A percentile compares a stretch with the other conserved stretches of the same genome.
phyloP scores from a whole-genome alignment of 257 asterid genomes.

The Scutellaria baicalensis region DNA sequence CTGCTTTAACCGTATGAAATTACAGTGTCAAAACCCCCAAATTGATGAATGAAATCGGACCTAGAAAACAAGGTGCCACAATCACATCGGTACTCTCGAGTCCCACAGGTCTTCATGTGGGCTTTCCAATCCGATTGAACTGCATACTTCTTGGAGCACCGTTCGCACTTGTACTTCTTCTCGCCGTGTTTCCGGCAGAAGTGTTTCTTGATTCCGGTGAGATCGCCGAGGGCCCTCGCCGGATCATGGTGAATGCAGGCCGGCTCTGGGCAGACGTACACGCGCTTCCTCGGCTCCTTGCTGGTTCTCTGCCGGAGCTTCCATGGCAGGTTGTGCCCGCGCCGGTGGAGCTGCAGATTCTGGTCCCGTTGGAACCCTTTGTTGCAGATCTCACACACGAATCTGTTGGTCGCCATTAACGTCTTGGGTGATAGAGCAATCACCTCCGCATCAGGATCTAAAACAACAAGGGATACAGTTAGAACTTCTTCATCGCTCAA shows the following conservation, averaged over 20 bases:
- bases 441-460: constrained; percentile 94
- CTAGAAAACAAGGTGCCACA: constrained; percentile 92
- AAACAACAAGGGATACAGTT: not conserved
- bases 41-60: constrained; percentile 12
- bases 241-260: constrained; percentile 78
- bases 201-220: constrained; percentile 87
- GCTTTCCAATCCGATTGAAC: constrained; percentile 93
- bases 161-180: constrained; percentile 77
- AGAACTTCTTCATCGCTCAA: too few relatives aligned
- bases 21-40: not conserved
- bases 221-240: constrained; percentile 81
- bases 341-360: constrained; percentile 80
- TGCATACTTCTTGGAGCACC: constrained; percentile 80
- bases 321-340: constrained; percentile 98
- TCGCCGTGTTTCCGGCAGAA: constrained; percentile 93
- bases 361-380: constrained; percentile 95
- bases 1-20: too few relatives aligned
- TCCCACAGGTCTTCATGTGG: constrained; percentile 89
- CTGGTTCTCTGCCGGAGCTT: constrained; percentile 66
- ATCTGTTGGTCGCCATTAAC: constrained; percentile 70
- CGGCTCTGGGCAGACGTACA: constrained; percentile 77
- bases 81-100: constrained; percentile 82
- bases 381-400: constrained; percentile 89
- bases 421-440: constrained; percentile 74
- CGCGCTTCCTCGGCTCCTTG: constrained; percentile 58